Percentiles rank a stretch among this genome's conserved stretches.
Evolutionary conservation across 2,329 filamentous ascomycete genomes (phyloP).

Genomic region (Fusarium dlaminii): DNA sequence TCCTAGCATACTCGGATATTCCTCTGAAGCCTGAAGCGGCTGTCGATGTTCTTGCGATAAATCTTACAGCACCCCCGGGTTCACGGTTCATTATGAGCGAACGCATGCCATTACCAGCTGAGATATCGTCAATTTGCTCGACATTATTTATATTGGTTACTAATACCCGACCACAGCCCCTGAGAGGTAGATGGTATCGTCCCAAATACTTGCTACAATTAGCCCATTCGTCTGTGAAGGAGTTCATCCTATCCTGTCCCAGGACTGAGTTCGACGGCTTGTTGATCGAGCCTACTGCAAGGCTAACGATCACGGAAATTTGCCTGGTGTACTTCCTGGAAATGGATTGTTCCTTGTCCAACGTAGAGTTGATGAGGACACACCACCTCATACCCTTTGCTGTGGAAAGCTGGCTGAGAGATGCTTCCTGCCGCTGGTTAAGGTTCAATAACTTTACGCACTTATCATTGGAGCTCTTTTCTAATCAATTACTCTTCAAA

Average conservation of each 20-base stretch:
- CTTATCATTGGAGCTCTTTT: not conserved
- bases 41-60: rapidly evolving
- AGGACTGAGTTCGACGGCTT: rapidly evolving
- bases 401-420: too few relatives aligned
- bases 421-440: too few relatives aligned
- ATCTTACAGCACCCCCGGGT: rapidly evolving
- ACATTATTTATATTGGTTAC: too few relatives aligned
- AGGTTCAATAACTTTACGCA: not conserved
- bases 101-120: rapidly evolving
- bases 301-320: rapidly evolving
- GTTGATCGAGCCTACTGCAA: rapidly evolving
- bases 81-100: rapidly evolving
- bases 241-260: not conserved
- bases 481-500: not conserved
- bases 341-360: not conserved
- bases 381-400: not conserved
- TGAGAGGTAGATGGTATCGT: too few relatives aligned
- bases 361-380: too few relatives aligned
- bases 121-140: rapidly evolving
- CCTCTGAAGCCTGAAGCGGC: rapidly evolving
- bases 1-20: rapidly evolving
- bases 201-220: too few relatives aligned
- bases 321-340: not conserved
- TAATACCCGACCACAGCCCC: too few relatives aligned
- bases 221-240: not conserved